phyloP scores from a whole-genome alignment of 202 grass and related monocot genomes.

The Bolboschoenoplectus hybrid region DNA sequence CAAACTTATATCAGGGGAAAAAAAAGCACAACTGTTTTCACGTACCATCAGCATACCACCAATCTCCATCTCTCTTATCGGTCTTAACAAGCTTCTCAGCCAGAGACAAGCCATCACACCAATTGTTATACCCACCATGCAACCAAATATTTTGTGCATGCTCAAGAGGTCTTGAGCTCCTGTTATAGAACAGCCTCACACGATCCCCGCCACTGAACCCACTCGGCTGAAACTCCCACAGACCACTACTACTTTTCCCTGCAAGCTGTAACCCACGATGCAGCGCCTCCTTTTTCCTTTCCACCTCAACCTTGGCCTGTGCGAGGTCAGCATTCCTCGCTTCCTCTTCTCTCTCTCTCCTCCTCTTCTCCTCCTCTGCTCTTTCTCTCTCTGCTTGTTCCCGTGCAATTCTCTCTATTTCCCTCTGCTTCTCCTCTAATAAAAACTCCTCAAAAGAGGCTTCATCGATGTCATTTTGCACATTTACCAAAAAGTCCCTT shows the following conservation, averaged over 20 bases:
- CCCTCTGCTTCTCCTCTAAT: conserved; percentile 69
- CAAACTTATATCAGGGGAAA: conserved; percentile 5
- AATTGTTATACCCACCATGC: conserved; percentile 90
- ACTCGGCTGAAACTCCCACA: conserved; percentile 77
- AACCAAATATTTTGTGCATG: conserved; percentile 82
- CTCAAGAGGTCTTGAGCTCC: conserved; percentile 63
- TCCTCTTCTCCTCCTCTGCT: conserved; percentile 58
- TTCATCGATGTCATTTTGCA: conserved; percentile 77
- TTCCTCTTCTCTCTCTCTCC: conserved; percentile 66
- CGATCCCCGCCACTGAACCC: conserved; percentile 70
- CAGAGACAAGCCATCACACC: conserved; percentile 78
- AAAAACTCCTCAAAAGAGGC: conserved; percentile 76
- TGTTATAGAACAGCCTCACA: conserved; percentile 78
- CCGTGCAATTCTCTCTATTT: conserved; percentile 68
- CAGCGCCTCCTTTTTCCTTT: conserved; percentile 59
- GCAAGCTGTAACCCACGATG: conserved; percentile 51
- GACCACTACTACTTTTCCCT: conserved; percentile 47
- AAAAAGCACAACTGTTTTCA: background rate
- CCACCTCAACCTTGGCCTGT: conserved; percentile 69
- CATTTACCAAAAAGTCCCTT: conserved; percentile 65
- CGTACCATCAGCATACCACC: conserved; percentile 81
- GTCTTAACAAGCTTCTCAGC: conserved; percentile 54
- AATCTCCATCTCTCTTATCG: conserved; percentile 72
- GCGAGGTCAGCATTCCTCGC: conserved; percentile 57
- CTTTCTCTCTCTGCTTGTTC: conserved; percentile 87